Percentiles rank a stretch among this genome's conserved stretches.
Evolutionary conservation across 2,329 filamentous ascomycete genomes (phyloP).

Genomic region (Ophiostoma pallidulum): DNA sequence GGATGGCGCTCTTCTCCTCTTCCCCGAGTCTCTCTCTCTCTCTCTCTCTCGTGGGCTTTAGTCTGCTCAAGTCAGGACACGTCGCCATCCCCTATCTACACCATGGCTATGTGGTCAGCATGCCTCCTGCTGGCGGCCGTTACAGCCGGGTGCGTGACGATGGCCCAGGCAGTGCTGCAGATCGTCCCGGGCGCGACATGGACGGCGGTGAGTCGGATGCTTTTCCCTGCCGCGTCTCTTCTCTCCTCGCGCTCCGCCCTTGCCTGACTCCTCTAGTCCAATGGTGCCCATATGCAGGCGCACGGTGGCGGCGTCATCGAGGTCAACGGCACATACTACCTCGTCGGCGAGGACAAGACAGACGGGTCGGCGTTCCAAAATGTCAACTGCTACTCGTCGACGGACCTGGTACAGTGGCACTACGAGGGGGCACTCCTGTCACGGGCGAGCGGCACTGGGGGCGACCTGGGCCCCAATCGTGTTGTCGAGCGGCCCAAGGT

Average conservation of each 20-base stretch:
- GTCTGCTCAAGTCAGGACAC: too few species aligned
- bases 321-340: constrained; percentile 51
- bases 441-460: constrained; percentile 11
- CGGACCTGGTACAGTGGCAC: constrained; percentile 45
- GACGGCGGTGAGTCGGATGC: constrained; percentile 20
- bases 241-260: background rate
- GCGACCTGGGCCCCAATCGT: constrained; percentile 29
- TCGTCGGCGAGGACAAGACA: constrained; percentile 62
- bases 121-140: constrained; percentile 1
- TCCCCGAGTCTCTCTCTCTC: too few species aligned
- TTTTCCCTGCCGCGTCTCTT: too few species aligned
- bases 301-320: constrained; percentile 57
- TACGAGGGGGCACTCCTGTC: constrained; percentile 18
- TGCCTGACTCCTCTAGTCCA: background rate
- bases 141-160: background rate
- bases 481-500: constrained; percentile 62
- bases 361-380: constrained; percentile 52
- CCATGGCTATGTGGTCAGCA: background rate
- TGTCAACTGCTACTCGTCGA: constrained; percentile 59
- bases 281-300: constrained; percentile 48
- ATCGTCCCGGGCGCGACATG: constrained; percentile 20
- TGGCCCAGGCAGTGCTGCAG: constrained; percentile 15
- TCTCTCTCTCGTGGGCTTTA: too few species aligned
- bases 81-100: background rate
- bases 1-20: too few species aligned